Evolutionary conservation across 1,284 basidiomycete species (phyloP), one percentile per base, ranked within the genome.

Genomic region (Melampsora americana): DNA sequence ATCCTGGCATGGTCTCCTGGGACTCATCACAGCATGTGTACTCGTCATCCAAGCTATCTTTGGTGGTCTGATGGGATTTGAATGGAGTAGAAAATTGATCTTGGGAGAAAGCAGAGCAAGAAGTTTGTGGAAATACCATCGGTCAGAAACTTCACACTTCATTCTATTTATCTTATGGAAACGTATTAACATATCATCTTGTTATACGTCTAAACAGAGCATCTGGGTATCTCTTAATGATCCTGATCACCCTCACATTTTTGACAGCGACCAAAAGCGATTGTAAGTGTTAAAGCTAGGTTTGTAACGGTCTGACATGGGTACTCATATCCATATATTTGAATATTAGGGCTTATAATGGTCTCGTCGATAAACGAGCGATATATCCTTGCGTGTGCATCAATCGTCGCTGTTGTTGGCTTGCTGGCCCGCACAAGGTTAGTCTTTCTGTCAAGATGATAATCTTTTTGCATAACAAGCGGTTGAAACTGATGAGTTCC

Each of bases 1-100:
- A 11, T 68, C 73, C 16, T 76, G 73, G 73, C 73, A 76, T 39
- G 73, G 73, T 23, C 46, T 69, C 18, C 42, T 76, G n/a, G 73
- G 73, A 28, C 12, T 76, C 30, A 53, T 56, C n/a, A 68, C 73
- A 9, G 53, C 60, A 30, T 68, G 26, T 26, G 16, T 76, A 16
- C 32, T 76, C 20, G 26, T 68, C 26, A 3, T 76, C n/a, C 73
- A 76, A 50, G 42, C 66, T 18, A 20, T 64, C 26, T 76, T 76
- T 62, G 73, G 73, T 48, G 66, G 53, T 20, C 32, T 76, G 53
- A 69, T 76, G 23, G 73, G 73, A 3, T 76, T 76, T 39, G 66
- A 76, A 46, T 66, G 20, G 2, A 68, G 66, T 35, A 35, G 73
- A 9, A 59, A 64, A 28, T 64, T 61, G 16, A 62, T 76, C 35